phyloP scores from a whole-genome alignment of 2,329 filamentous ascomycete species.

The Exophiala alcalophila region DNA sequence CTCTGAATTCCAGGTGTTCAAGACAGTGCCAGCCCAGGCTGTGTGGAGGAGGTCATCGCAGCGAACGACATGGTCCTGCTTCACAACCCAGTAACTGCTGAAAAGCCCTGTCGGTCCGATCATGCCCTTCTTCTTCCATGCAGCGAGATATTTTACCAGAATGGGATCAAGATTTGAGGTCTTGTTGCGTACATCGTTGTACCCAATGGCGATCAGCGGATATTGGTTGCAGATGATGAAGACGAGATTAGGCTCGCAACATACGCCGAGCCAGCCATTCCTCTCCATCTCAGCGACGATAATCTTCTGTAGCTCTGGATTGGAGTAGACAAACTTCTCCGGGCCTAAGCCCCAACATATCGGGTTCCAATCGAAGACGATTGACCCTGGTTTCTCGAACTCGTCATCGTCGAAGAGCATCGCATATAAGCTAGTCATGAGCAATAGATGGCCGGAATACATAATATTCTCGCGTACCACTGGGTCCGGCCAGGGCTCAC shows the following conservation, averaged over 20 bases:
- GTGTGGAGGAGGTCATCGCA: neutral
- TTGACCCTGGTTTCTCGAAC: conserved; percentile 35
- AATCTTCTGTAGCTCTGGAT: conserved; percentile 35
- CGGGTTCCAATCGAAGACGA: conserved; percentile 41
- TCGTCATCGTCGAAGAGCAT: conserved; percentile 45
- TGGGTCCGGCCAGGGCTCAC: conserved; percentile 44
- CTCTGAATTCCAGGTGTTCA: neutral
- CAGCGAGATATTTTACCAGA: conserved; percentile 38
- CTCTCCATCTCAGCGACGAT: conserved; percentile 40
- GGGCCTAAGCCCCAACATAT: conserved; percentile 39
- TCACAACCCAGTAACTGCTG: neutral
- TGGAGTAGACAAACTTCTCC: conserved; percentile 37
- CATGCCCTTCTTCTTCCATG: conserved; percentile 35
- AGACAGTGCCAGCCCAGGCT: neutral
- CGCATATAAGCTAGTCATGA: conserved; percentile 40
- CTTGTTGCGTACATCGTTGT: conserved; percentile 37
- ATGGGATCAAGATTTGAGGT: conserved; percentile 34
- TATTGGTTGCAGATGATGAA: conserved; percentile 44
- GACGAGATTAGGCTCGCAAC: conserved; percentile 42
- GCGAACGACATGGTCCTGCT: neutral
- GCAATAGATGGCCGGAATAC: conserved; percentile 41
- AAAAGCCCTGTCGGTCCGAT: neutral
- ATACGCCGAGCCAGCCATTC: conserved; percentile 41
- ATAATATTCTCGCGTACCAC: conserved; percentile 43
- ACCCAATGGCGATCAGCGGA: conserved; percentile 40